Percentiles rank a stretch among this genome's conserved stretches.
Conservation (phyloP, 768 basidiomycete genomes). For the Tulasnella calospora region DNA sequence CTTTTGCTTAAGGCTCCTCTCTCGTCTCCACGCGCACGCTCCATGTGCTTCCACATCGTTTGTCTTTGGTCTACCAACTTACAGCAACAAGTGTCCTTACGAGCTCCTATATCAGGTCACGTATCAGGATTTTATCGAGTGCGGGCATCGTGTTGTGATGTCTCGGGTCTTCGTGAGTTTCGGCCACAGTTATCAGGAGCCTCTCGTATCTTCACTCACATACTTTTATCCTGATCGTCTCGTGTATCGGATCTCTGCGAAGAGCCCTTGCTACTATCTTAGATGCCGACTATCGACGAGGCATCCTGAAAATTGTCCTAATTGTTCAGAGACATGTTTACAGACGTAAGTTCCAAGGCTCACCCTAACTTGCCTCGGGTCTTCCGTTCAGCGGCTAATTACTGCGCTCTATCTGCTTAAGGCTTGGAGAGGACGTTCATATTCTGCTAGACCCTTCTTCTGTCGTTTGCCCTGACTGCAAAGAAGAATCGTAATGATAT, state of each 20-base stretch:
- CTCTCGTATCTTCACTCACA: not conserved
- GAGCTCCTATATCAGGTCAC: not conserved
- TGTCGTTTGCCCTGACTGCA: not conserved
- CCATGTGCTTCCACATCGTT: not conserved
- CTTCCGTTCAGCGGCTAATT: not conserved
- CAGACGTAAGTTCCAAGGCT: not conserved
- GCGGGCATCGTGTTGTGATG: not conserved
- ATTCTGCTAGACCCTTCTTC: conserved; percentile 15
- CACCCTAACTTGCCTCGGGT: not conserved
- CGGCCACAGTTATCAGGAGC: not conserved
- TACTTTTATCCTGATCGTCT: not conserved
- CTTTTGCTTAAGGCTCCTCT: not conserved
- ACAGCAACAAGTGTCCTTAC: not conserved
- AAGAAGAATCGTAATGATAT: not conserved
- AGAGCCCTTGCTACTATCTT: conserved; percentile 5
- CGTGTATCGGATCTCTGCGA: not conserved
- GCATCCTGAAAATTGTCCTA: conserved; percentile 13
- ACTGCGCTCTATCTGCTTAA: not conserved
- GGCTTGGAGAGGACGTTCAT: not conserved
- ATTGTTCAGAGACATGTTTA: not conserved
- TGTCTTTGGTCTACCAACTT: not conserved
- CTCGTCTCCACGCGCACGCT: not conserved
- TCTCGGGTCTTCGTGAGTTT: not conserved
- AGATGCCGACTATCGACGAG: not conserved
- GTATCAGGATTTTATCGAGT: not conserved